phyloP scores from a whole-genome alignment of 768 basidiomycete genomes.

The Mycena venus region DNA sequence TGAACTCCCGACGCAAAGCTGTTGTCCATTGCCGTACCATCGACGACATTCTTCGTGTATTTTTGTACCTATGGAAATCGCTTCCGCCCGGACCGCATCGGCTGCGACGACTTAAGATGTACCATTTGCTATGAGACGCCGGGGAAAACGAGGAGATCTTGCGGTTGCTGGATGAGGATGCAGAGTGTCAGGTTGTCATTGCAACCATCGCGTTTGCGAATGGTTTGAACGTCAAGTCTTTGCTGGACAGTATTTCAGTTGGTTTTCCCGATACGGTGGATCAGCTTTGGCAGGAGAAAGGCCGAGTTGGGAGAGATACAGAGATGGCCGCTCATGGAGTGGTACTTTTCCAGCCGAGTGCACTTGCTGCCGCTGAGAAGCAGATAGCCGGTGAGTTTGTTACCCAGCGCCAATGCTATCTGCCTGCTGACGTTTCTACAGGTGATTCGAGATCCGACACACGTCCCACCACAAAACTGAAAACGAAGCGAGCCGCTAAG shows the following conservation, averaged over 20 bases:
- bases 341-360: neutral
- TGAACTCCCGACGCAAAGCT: no score
- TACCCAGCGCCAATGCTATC: neutral
- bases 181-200: slow-evolving; percentile 10
- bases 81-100: slow-evolving; percentile 5
- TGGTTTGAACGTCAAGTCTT: slow-evolving; percentile 5
- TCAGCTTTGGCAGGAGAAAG: slow-evolving; percentile 8
- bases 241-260: slow-evolving; percentile 11
- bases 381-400: neutral
- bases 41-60: slow-evolving; percentile 9
- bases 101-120: slow-evolving; percentile 6
- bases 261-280: neutral
- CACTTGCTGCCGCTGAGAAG: slow-evolving; percentile 1
- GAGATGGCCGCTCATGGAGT: neutral
- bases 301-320: slow-evolving; percentile 6
- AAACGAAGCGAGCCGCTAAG: no score
- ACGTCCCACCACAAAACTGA: neutral
- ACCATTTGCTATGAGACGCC: neutral
- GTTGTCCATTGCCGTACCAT: slow-evolving; percentile 18
- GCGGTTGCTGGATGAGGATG: slow-evolving; percentile 8
- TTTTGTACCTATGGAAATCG: slow-evolving; percentile 13
- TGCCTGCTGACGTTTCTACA: neutral
- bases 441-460: neutral
- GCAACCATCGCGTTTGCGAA: slow-evolving; percentile 16
- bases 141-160: slow-evolving; percentile 16